Percentiles rank a stretch among this genome's conserved stretches.
These are phyloP conservation scores for Thymus quinquecostatus DNA, from an alignment of 257 asterid species.

Conservation along the genomic window DNA sequence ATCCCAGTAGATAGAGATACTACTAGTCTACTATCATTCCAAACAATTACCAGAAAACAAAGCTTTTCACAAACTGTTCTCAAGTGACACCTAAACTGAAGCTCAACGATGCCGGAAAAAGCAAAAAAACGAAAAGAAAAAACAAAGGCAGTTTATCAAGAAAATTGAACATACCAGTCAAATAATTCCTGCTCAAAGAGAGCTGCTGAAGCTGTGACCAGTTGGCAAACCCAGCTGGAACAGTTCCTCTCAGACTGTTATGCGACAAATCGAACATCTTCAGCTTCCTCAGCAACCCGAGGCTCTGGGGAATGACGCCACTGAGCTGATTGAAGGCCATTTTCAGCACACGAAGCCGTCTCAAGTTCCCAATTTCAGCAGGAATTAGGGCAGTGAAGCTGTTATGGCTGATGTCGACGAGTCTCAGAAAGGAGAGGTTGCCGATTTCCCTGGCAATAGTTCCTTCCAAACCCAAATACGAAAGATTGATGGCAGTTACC, in stretches of 20 bases:
- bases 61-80: background rate
- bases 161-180: background rate
- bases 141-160: too few relatives aligned
- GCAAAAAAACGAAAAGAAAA: background rate
- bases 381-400: constrained; percentile 1
- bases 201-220: constrained; percentile 6
- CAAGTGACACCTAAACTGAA: background rate
- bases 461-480: background rate
- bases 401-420: constrained; percentile 8
- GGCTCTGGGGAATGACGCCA: too few relatives aligned
- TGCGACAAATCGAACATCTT: background rate
- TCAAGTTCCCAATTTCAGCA: background rate
- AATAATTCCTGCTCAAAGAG: background rate
- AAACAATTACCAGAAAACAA: background rate
- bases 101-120: background rate
- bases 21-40: background rate
- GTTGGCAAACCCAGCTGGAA: background rate
- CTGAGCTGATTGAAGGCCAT: too few relatives aligned
- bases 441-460: constrained; percentile 12
- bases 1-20: too few relatives aligned
- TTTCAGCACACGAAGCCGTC: too few relatives aligned
- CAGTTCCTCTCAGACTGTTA: background rate
- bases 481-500: background rate
- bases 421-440: constrained; percentile 19
- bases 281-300: background rate